A percentile compares a stretch with the other conserved stretches of the same genome.
Evolutionary conservation across 148 eudicot species (phyloP).

Genomic region (Talinum fruticosum): DNA sequence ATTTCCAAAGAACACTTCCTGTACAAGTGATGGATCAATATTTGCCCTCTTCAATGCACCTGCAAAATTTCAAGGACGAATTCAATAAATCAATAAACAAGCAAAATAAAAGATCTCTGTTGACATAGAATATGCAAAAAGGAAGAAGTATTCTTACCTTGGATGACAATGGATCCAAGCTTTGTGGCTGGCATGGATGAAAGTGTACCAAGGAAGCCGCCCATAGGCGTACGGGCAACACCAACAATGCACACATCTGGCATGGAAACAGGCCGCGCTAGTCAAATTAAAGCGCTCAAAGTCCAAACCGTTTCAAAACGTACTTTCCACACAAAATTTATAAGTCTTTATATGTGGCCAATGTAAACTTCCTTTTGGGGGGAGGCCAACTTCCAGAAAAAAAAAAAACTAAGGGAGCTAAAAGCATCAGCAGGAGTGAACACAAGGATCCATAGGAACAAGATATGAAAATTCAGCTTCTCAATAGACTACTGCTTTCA

Average conservation of each 20-base stretch:
- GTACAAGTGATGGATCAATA: slow-evolving; percentile 88
- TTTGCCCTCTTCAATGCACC: slow-evolving; percentile 91
- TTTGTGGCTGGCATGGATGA: slow-evolving; percentile 85
- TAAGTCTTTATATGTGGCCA: background rate
- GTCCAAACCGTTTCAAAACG: background rate
- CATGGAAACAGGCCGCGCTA: slow-evolving; percentile 10
- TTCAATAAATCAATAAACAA: background rate
- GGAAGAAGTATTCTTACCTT: slow-evolving; percentile 41
- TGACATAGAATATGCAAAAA: background rate
- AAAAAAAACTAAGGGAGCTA: background rate
- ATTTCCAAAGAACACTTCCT: slow-evolving; percentile 93
- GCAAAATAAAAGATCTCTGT: background rate
- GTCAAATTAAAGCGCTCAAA: background rate
- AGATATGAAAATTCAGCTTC: background rate
- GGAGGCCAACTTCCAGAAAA: background rate
- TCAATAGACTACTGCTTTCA: background rate
- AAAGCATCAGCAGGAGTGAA: no score
- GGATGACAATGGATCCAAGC: slow-evolving; percentile 85
- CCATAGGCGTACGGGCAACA: slow-evolving; percentile 98
- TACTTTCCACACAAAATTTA: background rate
- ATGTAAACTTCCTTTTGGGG: background rate
- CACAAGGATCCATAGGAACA: background rate
- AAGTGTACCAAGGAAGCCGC: slow-evolving; percentile 88
- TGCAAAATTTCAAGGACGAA: slow-evolving; percentile 24
- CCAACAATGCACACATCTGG: slow-evolving; percentile 99